A percentile compares a stretch with the other conserved stretches of the same genome.
These are phyloP conservation scores for Colletotrichum tanaceti DNA, from an alignment of 2,329 filamentous ascomycete genomes.

Conservation along the genomic window DNA sequence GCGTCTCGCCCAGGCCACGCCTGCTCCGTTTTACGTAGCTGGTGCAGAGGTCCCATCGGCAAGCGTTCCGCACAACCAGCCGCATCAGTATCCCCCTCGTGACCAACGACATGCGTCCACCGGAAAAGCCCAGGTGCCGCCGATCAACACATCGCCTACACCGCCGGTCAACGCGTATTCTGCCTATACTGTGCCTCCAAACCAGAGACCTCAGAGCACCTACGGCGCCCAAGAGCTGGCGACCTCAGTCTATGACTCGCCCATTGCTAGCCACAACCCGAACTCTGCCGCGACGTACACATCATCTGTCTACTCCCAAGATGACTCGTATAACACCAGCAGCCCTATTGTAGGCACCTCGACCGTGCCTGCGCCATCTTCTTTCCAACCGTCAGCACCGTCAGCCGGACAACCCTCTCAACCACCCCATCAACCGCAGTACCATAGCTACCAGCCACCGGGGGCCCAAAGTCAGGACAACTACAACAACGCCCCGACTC, in stretches of 20 bases:
- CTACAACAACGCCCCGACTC: conserved; percentile 46
- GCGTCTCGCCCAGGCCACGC: conserved; percentile 60
- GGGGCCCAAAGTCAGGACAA: conserved; percentile 47
- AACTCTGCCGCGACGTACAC: conserved; percentile 57
- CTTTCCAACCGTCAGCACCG: conserved; percentile 40
- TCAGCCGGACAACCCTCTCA: conserved; percentile 35
- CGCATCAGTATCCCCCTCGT: conserved; percentile 64
- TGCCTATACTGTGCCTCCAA: conserved; percentile 59
- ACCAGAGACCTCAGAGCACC: conserved; percentile 72
- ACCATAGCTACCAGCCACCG: conserved; percentile 56
- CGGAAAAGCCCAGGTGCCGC: conserved; percentile 62
- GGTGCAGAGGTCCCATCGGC: conserved; percentile 65
- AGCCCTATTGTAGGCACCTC: conserved; percentile 46
- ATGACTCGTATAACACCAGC: conserved; percentile 61
- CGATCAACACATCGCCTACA: conserved; percentile 64
- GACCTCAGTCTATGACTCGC: conserved; percentile 81
- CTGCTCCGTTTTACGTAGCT: conserved; percentile 74
- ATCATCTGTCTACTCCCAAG: conserved; percentile 61
- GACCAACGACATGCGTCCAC: conserved; percentile 60
- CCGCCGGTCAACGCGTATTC: conserved; percentile 62
- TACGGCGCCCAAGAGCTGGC: conserved; percentile 82
- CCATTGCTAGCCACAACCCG: conserved; percentile 67
- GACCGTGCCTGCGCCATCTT: conserved; percentile 46
- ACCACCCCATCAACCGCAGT: conserved; percentile 50
- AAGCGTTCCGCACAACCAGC: conserved; percentile 46